Base-by-base conservation (phyloP, 2,329 filamentous ascomycete genomes). In the Pseudogymnoascus sp. region DNA sequence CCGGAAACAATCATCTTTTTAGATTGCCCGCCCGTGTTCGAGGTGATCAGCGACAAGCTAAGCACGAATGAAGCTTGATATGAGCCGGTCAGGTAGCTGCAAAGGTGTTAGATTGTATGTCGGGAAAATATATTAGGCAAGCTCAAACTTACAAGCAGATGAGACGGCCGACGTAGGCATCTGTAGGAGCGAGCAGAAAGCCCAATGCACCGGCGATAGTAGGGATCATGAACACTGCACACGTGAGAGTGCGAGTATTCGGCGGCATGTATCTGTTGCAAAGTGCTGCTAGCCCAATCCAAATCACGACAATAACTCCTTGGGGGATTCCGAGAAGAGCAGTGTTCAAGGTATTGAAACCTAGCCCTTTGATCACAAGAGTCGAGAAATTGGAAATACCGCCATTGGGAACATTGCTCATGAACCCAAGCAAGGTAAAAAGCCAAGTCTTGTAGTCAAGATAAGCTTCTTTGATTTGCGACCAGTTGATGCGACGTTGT, bases 151-250 rank as follows among this genome's bases (percentile, higher is more conserved):
- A 76, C 73, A 68, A 86, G 71, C 82, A 86, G 43, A 85, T 79
- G 62, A 86, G 69, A 0, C 84, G 74, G 1, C 79, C 82, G 2
- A 81, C 76, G 50, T 80, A 76, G 25, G 79, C 78, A 60, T 80
- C 69, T 0, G 70, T 60, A 0, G 79, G 76, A 0, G 85, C 79
- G 59, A 82, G 82, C 9, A 81, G 74, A 57, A 86, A 77, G 0
- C 84, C 83, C 30, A 86, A 79, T 0, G 82, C 77, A 0, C 83
- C 84, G 1, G 79, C 78, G 63, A 86, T 79, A 38, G 84, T 85
- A 1, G 82, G 83, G n/a, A 81, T 67, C 63, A 86, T 77, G 66
- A 84, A 86, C 1, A 83, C 65, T 2, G 81, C 72, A 36, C 83
- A 76, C 62, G 85, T 81, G 16, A 81, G 69, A 50, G 80, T 81